Conservation (phyloP, 257 asterid species). For the Scutellaria galericulata region DNA sequence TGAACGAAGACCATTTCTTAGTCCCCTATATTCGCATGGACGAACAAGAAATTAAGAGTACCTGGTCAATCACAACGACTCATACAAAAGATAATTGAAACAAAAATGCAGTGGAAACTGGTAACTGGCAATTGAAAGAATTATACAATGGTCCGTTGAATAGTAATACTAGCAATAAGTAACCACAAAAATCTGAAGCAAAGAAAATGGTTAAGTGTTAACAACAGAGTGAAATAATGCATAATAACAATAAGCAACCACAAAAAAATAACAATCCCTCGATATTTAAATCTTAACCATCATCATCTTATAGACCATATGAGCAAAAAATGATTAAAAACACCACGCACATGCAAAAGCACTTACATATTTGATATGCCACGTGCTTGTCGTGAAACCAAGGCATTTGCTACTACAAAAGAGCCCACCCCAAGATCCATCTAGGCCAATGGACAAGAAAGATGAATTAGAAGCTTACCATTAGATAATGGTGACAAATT, state of each 20-base stretch:
- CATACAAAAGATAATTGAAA: conserved; percentile 28
- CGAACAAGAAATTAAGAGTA: conserved; percentile 35
- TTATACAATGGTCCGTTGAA: background rate
- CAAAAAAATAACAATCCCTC: background rate
- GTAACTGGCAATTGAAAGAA: conserved; percentile 26
- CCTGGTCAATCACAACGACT: conserved; percentile 30
- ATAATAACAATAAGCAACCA: background rate
- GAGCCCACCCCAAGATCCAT: conserved; percentile 99
- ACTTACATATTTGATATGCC: conserved; percentile 68
- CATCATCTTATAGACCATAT: background rate
- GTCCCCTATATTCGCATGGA: conserved; percentile 57
- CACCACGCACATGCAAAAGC: background rate
- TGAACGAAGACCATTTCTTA: conserved; percentile 57
- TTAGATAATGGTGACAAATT: conserved; percentile 9
- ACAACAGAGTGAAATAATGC: background rate
- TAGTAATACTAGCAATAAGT: conserved; percentile 12
- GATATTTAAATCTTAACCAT: background rate
- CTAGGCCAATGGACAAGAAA: conserved; percentile 48
- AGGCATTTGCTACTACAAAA: conserved; percentile 83
- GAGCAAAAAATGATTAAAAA: conserved; percentile 3
- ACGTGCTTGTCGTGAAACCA: conserved; percentile 90
- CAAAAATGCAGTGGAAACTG: background rate
- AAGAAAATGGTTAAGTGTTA: background rate
- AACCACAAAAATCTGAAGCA: background rate
- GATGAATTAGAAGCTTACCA: conserved; percentile 21